Evolutionary conservation across 2,329 filamentous ascomycete genomes (phyloP).

Genomic region (Hypoxylon sp.): DNA sequence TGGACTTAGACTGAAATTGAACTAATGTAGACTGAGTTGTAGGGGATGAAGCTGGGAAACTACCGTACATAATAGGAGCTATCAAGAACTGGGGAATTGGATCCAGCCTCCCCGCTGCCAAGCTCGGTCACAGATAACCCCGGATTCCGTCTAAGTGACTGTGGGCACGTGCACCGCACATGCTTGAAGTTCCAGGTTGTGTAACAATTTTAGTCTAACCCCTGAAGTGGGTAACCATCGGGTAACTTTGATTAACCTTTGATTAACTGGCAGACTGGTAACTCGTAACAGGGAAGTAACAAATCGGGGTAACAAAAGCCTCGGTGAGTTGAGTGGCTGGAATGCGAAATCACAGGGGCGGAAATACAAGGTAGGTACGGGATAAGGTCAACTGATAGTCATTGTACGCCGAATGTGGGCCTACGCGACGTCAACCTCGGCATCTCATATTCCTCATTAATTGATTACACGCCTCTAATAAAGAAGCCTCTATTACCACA

Average conservation of each 20-base stretch:
- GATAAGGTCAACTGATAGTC: slow-evolving; percentile 25
- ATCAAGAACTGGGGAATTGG: not conserved
- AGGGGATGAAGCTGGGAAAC: not conserved
- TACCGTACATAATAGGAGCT: too few species aligned
- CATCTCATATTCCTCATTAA: slow-evolving; percentile 23
- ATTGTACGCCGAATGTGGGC: slow-evolving; percentile 33
- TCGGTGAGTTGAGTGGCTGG: slow-evolving; percentile 19
- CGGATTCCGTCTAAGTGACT: slow-evolving; percentile 33
- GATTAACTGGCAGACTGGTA: not conserved
- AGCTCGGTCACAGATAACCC: slow-evolving; percentile 39
- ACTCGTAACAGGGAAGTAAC: slow-evolving; percentile 9
- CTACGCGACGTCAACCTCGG: slow-evolving; percentile 31
- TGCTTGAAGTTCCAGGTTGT: not conserved
- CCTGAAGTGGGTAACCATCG: slow-evolving; percentile 4
- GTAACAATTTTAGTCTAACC: slow-evolving; percentile 7
- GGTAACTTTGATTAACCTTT: not conserved
- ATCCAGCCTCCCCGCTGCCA: slow-evolving; percentile 10
- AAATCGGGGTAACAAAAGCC: slow-evolving; percentile 14
- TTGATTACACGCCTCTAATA: slow-evolving; percentile 10
- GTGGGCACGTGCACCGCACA: slow-evolving; percentile 25
- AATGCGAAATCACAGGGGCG: slow-evolving; percentile 14
- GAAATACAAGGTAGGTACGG: slow-evolving; percentile 6
- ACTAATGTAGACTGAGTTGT: not conserved
- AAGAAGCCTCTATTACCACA: slow-evolving; percentile 2
- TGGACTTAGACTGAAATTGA: not conserved